phyloP scores from a whole-genome alignment of 169 alveolate genomes.

The Hepatocystis sp. region DNA sequence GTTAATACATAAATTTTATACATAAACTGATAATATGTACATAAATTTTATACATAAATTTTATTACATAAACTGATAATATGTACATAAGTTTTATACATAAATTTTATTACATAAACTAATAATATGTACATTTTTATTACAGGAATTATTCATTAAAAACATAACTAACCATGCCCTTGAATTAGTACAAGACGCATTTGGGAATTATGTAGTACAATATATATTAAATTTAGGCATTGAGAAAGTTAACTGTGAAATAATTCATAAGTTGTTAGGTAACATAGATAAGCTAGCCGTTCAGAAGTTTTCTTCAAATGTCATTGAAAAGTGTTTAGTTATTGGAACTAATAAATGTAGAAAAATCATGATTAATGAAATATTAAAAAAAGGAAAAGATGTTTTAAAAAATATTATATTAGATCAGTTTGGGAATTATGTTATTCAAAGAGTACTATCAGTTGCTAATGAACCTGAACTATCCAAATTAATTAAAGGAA shows the following conservation, averaged over 20 bases:
- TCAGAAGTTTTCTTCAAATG: constrained; percentile 96
- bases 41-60: too few species aligned
- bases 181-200: constrained; percentile 92
- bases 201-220: constrained; percentile 96
- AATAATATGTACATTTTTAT: too few species aligned
- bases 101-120: too few species aligned
- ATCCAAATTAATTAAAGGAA: constrained; percentile 78
- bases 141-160: constrained; percentile 79
- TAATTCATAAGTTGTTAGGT: constrained; percentile 85
- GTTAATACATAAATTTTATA: too few species aligned
- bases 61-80: too few species aligned
- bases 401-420: constrained; percentile 80
- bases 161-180: constrained; percentile 86
- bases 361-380: constrained; percentile 74
- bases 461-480: constrained; percentile 84
- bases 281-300: constrained; percentile 87
- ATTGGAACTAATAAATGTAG: constrained; percentile 80
- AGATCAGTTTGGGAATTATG: constrained; percentile 90
- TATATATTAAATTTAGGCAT: constrained; percentile 87
- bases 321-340: constrained; percentile 90
- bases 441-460: constrained; percentile 83
- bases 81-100: too few species aligned
- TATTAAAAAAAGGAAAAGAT: constrained; percentile 81
- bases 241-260: constrained; percentile 81
- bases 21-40: too few species aligned